phyloP scores from a whole-genome alignment of 2,329 filamentous ascomycete species.

The Fusarium sp. region DNA sequence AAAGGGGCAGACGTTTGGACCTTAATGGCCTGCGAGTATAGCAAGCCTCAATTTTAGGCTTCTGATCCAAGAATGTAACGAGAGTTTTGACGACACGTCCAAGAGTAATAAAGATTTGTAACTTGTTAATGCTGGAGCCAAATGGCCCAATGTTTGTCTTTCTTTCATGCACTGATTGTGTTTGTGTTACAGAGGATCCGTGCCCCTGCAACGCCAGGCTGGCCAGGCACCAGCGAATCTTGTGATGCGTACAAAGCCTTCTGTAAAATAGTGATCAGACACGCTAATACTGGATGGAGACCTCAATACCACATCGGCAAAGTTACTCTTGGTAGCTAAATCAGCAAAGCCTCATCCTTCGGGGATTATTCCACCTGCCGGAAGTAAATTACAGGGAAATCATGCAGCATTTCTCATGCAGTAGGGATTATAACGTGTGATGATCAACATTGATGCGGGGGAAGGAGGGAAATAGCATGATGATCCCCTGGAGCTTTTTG shows the following conservation, averaged over 20 bases:
- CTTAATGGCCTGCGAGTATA: neutral
- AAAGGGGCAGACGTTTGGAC: neutral
- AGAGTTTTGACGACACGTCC: too few relatives aligned
- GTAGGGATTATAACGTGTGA: neutral
- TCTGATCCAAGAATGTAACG: accelerated
- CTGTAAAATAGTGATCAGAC: constrained; percentile 4
- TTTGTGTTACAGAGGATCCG: neutral
- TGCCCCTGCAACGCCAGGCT: neutral
- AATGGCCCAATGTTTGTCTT: neutral
- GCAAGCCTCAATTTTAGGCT: too few relatives aligned
- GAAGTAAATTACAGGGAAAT: neutral
- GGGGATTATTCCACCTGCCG: neutral
- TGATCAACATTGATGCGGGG: constrained; percentile 22
- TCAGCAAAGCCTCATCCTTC: constrained; percentile 9
- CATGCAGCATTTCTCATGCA: neutral
- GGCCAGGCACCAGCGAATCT: neutral
- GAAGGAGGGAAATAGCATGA: neutral
- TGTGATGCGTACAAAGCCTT: neutral
- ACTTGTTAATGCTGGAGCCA: neutral
- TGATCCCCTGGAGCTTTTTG: neutral
- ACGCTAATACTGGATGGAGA: neutral
- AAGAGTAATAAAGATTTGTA: neutral
- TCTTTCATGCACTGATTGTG: neutral
- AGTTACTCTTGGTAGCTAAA: neutral
- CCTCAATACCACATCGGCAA: constrained; percentile 22